A percentile compares a stretch with the other conserved stretches of the same genome.
Evolutionary conservation across 305 asterid species (phyloP).

Genomic region (Rubia peregrina): DNA sequence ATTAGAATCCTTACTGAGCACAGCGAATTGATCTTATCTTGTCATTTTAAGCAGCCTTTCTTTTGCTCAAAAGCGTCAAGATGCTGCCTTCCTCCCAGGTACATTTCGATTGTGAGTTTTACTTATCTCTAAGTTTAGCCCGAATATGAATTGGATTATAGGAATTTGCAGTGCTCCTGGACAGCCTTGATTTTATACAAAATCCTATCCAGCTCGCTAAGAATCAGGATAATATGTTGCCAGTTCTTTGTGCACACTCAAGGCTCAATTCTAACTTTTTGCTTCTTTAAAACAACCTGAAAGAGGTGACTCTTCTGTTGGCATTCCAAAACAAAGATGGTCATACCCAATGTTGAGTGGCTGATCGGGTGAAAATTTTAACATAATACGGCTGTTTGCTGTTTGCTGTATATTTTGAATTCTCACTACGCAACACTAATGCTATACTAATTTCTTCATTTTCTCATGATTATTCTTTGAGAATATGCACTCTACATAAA

Average conservation of each 20-base stretch:
- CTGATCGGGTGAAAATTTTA: no score
- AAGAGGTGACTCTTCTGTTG: no score
- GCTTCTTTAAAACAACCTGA: no score
- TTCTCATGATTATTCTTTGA: not conserved
- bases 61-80: slow-evolving; percentile 52
- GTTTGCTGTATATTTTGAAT: no score
- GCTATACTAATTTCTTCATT: no score
- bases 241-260: not conserved
- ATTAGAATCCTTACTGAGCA: not conserved
- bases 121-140: not conserved
- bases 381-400: no score
- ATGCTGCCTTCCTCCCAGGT: slow-evolving; percentile 63
- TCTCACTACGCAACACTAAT: no score
- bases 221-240: not conserved
- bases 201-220: not conserved
- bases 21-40: slow-evolving; percentile 4
- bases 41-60: slow-evolving; percentile 43
- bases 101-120: not conserved
- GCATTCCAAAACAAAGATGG: no score
- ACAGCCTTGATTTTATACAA: not conserved
- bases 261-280: no score
- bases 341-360: no score
- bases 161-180: not conserved
- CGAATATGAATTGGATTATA: not conserved
- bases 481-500: not conserved